phyloP scores from a whole-genome alignment of 495 filamentous ascomycete species.

The Penicillium malachiteum region DNA sequence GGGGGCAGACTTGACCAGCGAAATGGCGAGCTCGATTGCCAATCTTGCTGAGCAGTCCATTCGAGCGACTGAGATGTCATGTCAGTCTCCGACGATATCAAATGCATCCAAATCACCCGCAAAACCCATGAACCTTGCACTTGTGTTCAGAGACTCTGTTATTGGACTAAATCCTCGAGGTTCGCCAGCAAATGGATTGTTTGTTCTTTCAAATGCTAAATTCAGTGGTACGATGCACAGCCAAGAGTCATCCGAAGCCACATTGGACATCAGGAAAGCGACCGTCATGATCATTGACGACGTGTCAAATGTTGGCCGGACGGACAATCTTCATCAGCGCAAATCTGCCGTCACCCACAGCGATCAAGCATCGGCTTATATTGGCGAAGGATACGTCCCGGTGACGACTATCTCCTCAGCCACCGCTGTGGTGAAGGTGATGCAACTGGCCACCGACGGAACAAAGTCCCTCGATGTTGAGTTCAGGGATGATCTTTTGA shows the following conservation, averaged over 20 bases:
- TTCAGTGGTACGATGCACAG: constrained; percentile 62
- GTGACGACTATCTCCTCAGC: constrained; percentile 83
- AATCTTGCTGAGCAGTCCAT: constrained; percentile 60
- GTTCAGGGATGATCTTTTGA: constrained; percentile 76
- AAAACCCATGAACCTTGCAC: constrained; percentile 64
- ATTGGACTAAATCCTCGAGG: constrained; percentile 84
- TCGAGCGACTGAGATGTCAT: constrained; percentile 15
- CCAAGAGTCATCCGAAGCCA: constrained; percentile 57
- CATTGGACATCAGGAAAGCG: constrained; percentile 70
- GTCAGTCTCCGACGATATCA: constrained; percentile 17
- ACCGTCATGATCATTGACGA: constrained; percentile 84
- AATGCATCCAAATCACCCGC: constrained; percentile 16
- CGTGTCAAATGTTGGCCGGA: constrained; percentile 48
- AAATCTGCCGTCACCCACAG: constrained; percentile 49
- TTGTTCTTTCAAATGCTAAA: constrained; percentile 76
- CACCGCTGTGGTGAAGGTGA: constrained; percentile 58
- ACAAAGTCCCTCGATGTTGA: constrained; percentile 74
- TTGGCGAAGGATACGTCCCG: constrained; percentile 73
- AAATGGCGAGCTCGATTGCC: constrained; percentile 75
- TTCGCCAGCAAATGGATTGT: constrained; percentile 65
- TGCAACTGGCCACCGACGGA: constrained; percentile 49
- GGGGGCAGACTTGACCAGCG: constrained; percentile 71
- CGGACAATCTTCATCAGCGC: constrained; percentile 46
- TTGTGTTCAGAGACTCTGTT: constrained; percentile 74
- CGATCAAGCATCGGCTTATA: constrained; percentile 63